Conservation (phyloP, 768 basidiomycete species). For the Leucocoprinus leucothites region DNA sequence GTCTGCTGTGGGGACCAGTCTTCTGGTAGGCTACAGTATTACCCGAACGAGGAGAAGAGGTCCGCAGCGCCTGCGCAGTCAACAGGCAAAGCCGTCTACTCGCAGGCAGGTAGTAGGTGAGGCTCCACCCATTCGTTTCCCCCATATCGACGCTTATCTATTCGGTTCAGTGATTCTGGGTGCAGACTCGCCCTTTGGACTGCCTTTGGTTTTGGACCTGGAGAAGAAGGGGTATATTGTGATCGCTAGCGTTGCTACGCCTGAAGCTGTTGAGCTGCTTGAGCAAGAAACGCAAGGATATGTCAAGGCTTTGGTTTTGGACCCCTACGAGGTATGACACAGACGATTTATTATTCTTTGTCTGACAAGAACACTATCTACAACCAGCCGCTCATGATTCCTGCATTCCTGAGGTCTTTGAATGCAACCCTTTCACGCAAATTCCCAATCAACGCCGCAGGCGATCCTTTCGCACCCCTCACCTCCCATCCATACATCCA, state of each 20-base stretch:
- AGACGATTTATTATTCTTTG: not conserved
- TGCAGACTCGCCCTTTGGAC: conserved; percentile 69
- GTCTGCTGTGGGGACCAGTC: conserved; percentile 57
- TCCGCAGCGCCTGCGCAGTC: conserved; percentile 31
- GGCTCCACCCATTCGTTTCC: conserved; percentile 19
- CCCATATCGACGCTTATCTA: conserved; percentile 3
- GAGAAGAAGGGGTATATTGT: conserved; percentile 83
- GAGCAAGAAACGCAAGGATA: conserved; percentile 71
- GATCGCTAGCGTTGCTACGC: conserved; percentile 70
- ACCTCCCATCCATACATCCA: conserved; percentile 68
- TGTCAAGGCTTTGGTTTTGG: conserved; percentile 77
- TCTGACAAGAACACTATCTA: conserved; percentile 5
- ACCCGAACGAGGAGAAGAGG: conserved; percentile 3
- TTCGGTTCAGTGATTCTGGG: conserved; percentile 66
- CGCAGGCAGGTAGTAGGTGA: conserved; percentile 68
- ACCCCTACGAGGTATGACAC: conserved; percentile 65
- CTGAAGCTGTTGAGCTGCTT: conserved; percentile 60
- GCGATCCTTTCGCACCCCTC: conserved; percentile 76
- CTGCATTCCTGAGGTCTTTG: conserved; percentile 78
- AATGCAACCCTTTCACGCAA: conserved; percentile 76
- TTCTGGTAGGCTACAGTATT: conserved; percentile 55
- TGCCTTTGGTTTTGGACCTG: conserved; percentile 70
- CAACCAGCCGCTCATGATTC: conserved; percentile 63
- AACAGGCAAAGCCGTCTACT: conserved; percentile 45
- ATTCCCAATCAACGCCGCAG: conserved; percentile 75